A percentile compares a stretch with the other conserved stretches of the same genome.
These are phyloP conservation scores for Pestalotiopsis sp. DNA, from an alignment of 2,329 filamentous ascomycete species.

Conservation along the genomic window DNA sequence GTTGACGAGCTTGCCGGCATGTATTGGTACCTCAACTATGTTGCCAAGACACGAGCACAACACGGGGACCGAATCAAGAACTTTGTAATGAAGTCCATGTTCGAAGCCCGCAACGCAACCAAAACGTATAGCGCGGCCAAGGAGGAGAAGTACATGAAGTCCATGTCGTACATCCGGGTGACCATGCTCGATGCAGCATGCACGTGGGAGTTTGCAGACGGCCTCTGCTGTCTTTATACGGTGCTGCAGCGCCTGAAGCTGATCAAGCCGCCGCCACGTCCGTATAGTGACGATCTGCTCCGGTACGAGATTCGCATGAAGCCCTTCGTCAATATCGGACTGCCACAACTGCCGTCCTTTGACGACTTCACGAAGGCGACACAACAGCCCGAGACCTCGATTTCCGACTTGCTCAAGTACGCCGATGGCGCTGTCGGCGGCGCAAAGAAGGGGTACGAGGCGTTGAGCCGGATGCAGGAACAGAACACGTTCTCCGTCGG, in stretches of 20 bases:
- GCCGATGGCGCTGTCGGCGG: conserved; percentile 48
- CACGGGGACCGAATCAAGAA: conserved; percentile 75
- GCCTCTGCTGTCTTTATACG: conserved; percentile 65
- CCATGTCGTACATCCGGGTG: conserved; percentile 59
- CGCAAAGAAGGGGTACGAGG: conserved; percentile 59
- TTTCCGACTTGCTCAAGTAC: conserved; percentile 43
- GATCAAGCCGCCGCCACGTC: conserved; percentile 53
- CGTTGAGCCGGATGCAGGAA: conserved; percentile 52
- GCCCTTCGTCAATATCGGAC: conserved; percentile 70
- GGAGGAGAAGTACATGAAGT: conserved; percentile 48
- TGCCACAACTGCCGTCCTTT: conserved; percentile 68
- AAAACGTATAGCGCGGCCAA: conserved; percentile 29
- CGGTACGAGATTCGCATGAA: conserved; percentile 87
- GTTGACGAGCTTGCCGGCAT: conserved; percentile 82
- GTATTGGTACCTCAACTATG: conserved; percentile 86
- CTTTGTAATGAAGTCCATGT: conserved; percentile 53
- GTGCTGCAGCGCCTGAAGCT: conserved; percentile 62
- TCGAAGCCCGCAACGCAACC: conserved; percentile 30
- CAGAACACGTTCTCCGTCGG: conserved; percentile 57
- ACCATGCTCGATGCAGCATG: conserved; percentile 68
- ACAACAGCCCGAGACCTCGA: conserved; percentile 39
- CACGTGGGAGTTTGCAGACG: conserved; percentile 58
- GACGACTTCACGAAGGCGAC: conserved; percentile 58
- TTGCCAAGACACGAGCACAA: conserved; percentile 68
- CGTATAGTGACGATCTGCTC: conserved; percentile 68